A percentile compares a stretch with the other conserved stretches of the same genome.
Conservation (phyloP, 164 flowering plant genomes). For the Nymphaea thermarum region DNA sequence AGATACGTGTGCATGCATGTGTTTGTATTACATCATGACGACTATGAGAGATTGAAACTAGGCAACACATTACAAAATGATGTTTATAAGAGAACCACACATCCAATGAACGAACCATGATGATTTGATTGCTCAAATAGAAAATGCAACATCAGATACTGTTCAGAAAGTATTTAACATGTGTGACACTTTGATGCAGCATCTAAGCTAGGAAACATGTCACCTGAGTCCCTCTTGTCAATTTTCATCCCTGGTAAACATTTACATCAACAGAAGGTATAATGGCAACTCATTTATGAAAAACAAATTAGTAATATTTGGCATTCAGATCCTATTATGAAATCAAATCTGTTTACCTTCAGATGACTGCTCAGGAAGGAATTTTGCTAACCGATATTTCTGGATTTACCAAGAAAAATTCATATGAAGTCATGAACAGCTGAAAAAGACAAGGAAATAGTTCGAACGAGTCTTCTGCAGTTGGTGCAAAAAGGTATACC, state of each 20-base stretch:
- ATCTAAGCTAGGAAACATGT: conserved; percentile 43
- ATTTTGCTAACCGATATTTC: conserved; percentile 97
- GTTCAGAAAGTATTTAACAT: background rate
- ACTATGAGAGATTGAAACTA: too few relatives aligned
- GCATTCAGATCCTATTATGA: background rate
- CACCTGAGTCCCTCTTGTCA: conserved; percentile 72
- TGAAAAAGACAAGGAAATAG: background rate
- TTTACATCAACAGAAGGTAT: background rate
- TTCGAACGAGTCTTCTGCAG: background rate
- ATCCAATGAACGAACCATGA: too few relatives aligned
- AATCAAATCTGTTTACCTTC: conserved; percentile 52
- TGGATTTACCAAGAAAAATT: conserved; percentile 18
- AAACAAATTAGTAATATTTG: too few relatives aligned
- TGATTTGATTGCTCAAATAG: too few relatives aligned
- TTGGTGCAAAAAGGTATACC: conserved; percentile 24
- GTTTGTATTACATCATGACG: too few relatives aligned
- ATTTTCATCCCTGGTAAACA: conserved; percentile 38
- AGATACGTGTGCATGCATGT: too few relatives aligned
- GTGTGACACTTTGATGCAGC: conserved; percentile 59
- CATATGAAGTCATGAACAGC: background rate
- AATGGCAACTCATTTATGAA: background rate
- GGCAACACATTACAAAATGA: too few relatives aligned
- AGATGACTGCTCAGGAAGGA: conserved; percentile 73
- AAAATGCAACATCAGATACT: background rate
- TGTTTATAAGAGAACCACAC: too few relatives aligned